Conservation (phyloP, 2,329 filamentous ascomycete species). For the Xylaria sp. region DNA sequence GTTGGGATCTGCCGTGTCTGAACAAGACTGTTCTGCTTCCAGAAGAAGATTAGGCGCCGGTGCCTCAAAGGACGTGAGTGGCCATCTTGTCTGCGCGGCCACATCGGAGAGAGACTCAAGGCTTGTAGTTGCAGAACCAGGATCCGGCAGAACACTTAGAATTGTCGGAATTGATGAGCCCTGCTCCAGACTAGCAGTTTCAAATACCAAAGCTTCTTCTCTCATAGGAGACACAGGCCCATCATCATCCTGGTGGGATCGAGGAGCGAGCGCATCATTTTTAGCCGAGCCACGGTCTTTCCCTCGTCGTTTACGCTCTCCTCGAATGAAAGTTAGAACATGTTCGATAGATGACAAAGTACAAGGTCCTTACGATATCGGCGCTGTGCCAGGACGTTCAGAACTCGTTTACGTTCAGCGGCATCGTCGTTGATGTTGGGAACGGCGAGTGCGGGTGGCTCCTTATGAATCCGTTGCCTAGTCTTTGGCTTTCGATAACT, state of each 20-base stretch:
- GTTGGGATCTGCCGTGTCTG: background rate
- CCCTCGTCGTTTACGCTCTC: slow-evolving; percentile 31
- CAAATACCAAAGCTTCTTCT: background rate
- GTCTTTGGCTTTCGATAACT: slow-evolving; percentile 40
- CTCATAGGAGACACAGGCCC: background rate
- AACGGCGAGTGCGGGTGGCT: slow-evolving; percentile 55
- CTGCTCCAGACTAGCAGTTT: slow-evolving; percentile 3
- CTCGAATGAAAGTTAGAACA: slow-evolving; percentile 28
- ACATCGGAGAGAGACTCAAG: slow-evolving; percentile 1
- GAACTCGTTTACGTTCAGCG: slow-evolving; percentile 62
- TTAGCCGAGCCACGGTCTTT: slow-evolving; percentile 14
- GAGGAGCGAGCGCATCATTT: slow-evolving; percentile 1
- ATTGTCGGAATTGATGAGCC: slow-evolving; percentile 3
- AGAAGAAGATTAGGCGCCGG: slow-evolving; percentile 1
- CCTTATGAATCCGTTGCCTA: slow-evolving; percentile 56
- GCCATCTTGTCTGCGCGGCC: background rate
- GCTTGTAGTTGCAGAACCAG: background rate
- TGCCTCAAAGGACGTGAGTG: background rate
- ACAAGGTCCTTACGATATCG: slow-evolving; percentile 57
- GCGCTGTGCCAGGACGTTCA: slow-evolving; percentile 66
- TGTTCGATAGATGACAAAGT: background rate
- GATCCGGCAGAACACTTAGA: background rate
- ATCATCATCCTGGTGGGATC: background rate
- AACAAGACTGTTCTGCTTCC: slow-evolving; percentile 2
- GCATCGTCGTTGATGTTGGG: slow-evolving; percentile 63